These are phyloP conservation scores for Geranium incanum DNA, from an alignment of 441 rosid genomes.

Conservation along the genomic window DNA sequence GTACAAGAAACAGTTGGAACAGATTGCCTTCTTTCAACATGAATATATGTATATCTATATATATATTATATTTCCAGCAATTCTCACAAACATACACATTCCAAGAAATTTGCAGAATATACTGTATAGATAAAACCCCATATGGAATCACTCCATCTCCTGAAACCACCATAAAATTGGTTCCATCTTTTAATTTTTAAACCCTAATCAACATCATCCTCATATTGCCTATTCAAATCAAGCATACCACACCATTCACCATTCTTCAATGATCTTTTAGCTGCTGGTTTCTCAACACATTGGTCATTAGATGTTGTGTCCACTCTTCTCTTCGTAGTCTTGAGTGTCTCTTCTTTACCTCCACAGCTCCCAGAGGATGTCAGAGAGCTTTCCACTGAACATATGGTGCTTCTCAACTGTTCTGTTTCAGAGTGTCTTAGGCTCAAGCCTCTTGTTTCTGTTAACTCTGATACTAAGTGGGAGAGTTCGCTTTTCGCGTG, in stretches of 20 bases:
- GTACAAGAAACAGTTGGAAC: not conserved
- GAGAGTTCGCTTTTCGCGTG: slow-evolving; percentile 69
- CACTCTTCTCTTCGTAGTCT: slow-evolving; percentile 36
- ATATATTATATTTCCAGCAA: not conserved
- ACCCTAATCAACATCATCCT: slow-evolving; percentile 12
- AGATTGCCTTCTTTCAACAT: not conserved
- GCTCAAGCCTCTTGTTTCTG: slow-evolving; percentile 39
- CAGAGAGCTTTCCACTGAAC: slow-evolving; percentile 79
- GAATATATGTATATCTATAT: not conserved
- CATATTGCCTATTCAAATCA: slow-evolving; percentile 51
- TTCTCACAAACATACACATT: not conserved
- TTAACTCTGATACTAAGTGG: slow-evolving; percentile 37
- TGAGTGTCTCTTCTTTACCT: slow-evolving; percentile 31
- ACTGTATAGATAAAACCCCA: not conserved
- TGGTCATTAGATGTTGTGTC: slow-evolving; percentile 24
- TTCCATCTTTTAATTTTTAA: slow-evolving; percentile 22
- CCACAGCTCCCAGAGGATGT: slow-evolving; percentile 81
- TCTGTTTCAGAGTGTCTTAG: slow-evolving; percentile 32
- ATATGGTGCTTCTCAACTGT: slow-evolving; percentile 33
- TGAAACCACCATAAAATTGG: slow-evolving; percentile 3
- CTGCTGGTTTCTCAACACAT: slow-evolving; percentile 34
- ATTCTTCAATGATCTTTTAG: slow-evolving; percentile 24
- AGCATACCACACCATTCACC: slow-evolving; percentile 19
- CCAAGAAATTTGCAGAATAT: not conserved
- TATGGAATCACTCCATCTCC: no score